These are phyloP conservation scores for Candida parachauliodes DNA, from an alignment of 805 yeast genomes.

Conservation along the genomic window DNA sequence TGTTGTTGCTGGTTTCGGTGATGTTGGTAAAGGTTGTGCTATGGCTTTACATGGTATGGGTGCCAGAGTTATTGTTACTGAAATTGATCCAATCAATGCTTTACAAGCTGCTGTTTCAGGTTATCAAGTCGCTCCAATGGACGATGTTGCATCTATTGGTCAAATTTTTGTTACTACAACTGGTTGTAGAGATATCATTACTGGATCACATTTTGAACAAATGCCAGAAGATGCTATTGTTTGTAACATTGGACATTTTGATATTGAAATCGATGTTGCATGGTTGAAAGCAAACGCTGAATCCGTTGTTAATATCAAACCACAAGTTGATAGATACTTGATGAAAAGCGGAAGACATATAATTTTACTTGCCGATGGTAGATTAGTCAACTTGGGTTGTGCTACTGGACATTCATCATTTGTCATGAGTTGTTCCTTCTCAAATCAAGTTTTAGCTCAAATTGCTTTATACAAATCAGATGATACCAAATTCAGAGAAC, in stretches of 20 bases:
- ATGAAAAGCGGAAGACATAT: constrained; percentile 87
- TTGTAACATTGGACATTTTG: constrained; percentile 99
- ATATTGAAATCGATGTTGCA: constrained; percentile 98
- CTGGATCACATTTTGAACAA: constrained; percentile 75
- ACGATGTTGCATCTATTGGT: constrained; percentile 87
- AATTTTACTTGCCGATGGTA: constrained; percentile 97
- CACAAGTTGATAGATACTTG: constrained; percentile 97
- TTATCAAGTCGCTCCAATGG: constrained; percentile 94
- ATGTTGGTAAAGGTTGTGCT: constrained; percentile 99
- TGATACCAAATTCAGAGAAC: constrained; percentile 72
- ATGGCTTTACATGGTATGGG: constrained; percentile 99
- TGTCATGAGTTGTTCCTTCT: constrained; percentile 99
- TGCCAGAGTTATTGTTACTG: constrained; percentile 96
- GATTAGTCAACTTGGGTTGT: constrained; percentile 98
- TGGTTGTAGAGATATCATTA: constrained; percentile 98
- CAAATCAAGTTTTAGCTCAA: constrained; percentile 99
- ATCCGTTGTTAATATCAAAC: constrained; percentile 95
- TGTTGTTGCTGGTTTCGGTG: constrained; percentile 99
- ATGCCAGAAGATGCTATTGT: constrained; percentile 99
- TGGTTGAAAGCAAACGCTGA: constrained; percentile 94
- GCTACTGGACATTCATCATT: constrained; percentile 99
- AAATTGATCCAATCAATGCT: constrained; percentile 98
- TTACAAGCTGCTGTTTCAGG: constrained; percentile 99
- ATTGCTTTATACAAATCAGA: constrained; percentile 92
- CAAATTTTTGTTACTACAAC: constrained; percentile 99